Conservation (phyloP, 345 rosid species). For the Populus deltoides region DNA sequence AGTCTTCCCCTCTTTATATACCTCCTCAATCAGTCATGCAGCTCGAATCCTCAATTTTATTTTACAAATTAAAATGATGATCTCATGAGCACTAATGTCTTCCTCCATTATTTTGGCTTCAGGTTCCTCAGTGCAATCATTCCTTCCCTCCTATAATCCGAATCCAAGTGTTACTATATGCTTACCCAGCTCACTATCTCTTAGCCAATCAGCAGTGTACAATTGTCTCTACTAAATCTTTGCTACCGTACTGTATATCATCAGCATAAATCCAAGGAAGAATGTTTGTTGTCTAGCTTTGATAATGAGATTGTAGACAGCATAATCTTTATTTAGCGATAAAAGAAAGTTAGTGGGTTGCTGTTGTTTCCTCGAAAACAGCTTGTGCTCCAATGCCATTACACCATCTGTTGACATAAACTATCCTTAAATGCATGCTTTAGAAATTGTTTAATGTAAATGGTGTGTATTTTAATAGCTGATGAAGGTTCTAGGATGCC, state of each 20-base stretch:
- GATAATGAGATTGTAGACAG: neutral
- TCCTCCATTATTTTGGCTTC: conserved; percentile 16
- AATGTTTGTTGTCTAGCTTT: neutral
- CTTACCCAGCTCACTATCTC: conserved; percentile 16
- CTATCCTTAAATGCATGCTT: conserved; percentile 30
- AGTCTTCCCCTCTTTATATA: conserved; percentile 12
- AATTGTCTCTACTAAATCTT: conserved; percentile 12
- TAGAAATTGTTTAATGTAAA: conserved; percentile 23
- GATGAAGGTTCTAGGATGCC: conserved; percentile 53
- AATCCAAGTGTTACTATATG: conserved; percentile 21
- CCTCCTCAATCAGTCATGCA: conserved; percentile 10
- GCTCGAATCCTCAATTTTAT: neutral
- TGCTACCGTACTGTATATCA: neutral
- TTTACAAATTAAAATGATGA: conserved; percentile 10
- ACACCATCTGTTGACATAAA: conserved; percentile 36
- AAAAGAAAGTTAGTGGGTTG: conserved; percentile 34
- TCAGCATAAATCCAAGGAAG: neutral
- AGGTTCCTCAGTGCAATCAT: conserved; percentile 10
- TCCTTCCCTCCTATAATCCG: conserved; percentile 18
- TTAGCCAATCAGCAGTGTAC: conserved; percentile 12
- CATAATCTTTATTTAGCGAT: conserved; percentile 2
- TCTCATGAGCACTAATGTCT: conserved; percentile 29
- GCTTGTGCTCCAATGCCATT: conserved; percentile 22
- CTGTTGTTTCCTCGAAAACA: conserved; percentile 41
- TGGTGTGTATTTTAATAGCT: conserved; percentile 5